A percentile compares a stretch with the other conserved stretches of the same genome.
Conservation (phyloP, 2,329 filamentous ascomycete species). For the Trichoderma aggressivum region DNA sequence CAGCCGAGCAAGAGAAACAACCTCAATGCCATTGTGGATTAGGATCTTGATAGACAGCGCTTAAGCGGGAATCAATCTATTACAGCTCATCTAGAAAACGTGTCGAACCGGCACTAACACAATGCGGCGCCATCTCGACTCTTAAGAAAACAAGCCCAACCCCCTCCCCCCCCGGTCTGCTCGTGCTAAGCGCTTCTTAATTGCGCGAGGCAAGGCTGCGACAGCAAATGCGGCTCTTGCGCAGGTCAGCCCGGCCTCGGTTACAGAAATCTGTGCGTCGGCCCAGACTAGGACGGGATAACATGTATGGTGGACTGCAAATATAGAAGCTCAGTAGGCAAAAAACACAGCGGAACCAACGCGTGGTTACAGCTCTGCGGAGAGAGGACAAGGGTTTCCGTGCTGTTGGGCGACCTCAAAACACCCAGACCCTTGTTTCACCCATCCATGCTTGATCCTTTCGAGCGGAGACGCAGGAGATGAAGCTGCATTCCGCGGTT, state of each 20-base stretch:
- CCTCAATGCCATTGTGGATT: neutral
- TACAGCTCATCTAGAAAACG: neutral
- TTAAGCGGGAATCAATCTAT: neutral
- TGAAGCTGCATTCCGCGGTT: neutral
- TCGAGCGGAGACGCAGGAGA: neutral
- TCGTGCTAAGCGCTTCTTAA: neutral
- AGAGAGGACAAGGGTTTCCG: neutral
- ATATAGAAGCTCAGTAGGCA: neutral
- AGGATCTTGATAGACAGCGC: neutral
- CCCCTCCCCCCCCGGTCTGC: neutral
- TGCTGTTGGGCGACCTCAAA: neutral
- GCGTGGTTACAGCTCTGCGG: neutral
- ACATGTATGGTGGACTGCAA: neutral
- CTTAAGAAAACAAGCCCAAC: neutral
- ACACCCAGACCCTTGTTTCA: neutral
- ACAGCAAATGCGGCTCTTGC: neutral
- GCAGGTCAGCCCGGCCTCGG: neutral
- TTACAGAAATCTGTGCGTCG: neutral
- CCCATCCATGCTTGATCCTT: slow-evolving; percentile 2
- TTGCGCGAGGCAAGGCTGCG: slow-evolving; percentile 8
- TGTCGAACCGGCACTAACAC: neutral
- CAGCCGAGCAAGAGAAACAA: neutral
- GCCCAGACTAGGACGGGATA: neutral
- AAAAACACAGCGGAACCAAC: neutral
- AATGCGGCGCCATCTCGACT: neutral